A percentile compares a stretch with the other conserved stretches of the same genome.
Conservation (phyloP, 306 rosid species). For the Sesbania bispinosa region DNA sequence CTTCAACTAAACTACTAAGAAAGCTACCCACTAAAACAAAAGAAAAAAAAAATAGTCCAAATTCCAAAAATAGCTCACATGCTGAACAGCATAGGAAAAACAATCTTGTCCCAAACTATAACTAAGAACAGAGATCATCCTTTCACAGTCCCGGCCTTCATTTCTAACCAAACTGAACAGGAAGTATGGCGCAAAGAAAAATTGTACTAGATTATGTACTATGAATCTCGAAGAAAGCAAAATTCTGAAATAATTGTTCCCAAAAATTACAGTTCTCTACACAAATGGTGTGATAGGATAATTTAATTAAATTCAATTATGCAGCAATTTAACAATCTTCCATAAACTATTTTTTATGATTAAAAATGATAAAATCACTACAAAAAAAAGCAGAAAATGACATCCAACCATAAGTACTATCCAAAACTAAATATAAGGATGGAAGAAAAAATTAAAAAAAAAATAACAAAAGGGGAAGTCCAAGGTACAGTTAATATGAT, state of each 20-base stretch:
- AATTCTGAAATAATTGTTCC: background rate
- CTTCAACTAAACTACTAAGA: background rate
- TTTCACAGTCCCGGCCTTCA: too few species aligned
- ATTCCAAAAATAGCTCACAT: background rate
- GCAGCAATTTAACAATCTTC: constrained; percentile 5
- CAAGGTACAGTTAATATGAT: background rate
- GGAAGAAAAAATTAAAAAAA: background rate
- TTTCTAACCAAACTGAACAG: background rate
- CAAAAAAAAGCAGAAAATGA: background rate
- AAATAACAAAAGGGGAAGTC: too few species aligned
- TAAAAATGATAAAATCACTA: background rate
- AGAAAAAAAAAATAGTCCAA: background rate
- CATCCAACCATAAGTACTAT: background rate
- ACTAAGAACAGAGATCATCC: background rate
- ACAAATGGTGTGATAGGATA: background rate
- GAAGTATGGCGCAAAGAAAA: background rate
- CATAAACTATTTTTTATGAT: background rate
- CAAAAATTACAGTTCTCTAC: background rate
- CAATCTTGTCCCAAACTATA: background rate
- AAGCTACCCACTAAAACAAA: background rate
- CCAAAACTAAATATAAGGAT: background rate
- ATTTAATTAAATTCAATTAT: background rate
- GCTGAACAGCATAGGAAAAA: background rate
- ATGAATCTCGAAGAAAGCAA: background rate
- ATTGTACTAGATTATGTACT: too few species aligned